These are phyloP conservation scores for Hypomontagnella submonticulosa DNA, from an alignment of 495 filamentous ascomycete genomes.

Conservation along the genomic window DNA sequence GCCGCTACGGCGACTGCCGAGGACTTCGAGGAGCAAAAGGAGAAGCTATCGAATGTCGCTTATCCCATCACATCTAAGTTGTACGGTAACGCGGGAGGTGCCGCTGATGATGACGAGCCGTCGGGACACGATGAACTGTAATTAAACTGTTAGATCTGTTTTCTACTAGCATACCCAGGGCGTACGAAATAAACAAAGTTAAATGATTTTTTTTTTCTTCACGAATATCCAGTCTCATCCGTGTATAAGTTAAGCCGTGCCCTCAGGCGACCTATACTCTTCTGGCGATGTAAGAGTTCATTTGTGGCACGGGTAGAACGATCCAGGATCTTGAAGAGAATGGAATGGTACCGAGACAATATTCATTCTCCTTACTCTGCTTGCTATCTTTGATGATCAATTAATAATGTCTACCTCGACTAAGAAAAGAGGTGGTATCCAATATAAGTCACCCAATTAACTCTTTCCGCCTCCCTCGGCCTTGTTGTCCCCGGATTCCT, in stretches of 20 bases:
- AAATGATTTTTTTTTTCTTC: conserved; percentile 22
- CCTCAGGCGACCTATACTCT: too few species aligned
- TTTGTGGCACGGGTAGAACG: too few species aligned
- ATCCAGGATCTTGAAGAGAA: too few species aligned
- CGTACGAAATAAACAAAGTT: conserved; percentile 45
- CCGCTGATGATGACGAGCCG: conserved; percentile 79
- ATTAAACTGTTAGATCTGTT: conserved; percentile 47
- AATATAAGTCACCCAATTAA: conserved; percentile 5
- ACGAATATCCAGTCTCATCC: not conserved
- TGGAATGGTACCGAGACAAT: too few species aligned
- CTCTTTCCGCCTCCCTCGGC: not conserved
- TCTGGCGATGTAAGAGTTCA: too few species aligned
- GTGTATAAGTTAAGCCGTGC: too few species aligned
- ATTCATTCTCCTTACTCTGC: conserved; percentile 7
- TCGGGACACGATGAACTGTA: conserved; percentile 91
- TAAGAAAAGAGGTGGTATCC: conserved; percentile 19
- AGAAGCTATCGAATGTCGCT: conserved; percentile 95
- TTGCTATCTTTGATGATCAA: too few species aligned
- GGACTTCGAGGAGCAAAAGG: conserved; percentile 99
- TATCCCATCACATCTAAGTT: conserved; percentile 99
- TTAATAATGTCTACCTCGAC: conserved; percentile 2
- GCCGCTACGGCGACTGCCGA: conserved; percentile 84
- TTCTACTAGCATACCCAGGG: conserved; percentile 45
- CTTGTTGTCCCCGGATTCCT: conserved; percentile 32
- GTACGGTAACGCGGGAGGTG: conserved; percentile 75